These are phyloP conservation scores for Hymenoscyphus fructigenus DNA, from an alignment of 2,329 filamentous ascomycete genomes.

Conservation along the genomic window DNA sequence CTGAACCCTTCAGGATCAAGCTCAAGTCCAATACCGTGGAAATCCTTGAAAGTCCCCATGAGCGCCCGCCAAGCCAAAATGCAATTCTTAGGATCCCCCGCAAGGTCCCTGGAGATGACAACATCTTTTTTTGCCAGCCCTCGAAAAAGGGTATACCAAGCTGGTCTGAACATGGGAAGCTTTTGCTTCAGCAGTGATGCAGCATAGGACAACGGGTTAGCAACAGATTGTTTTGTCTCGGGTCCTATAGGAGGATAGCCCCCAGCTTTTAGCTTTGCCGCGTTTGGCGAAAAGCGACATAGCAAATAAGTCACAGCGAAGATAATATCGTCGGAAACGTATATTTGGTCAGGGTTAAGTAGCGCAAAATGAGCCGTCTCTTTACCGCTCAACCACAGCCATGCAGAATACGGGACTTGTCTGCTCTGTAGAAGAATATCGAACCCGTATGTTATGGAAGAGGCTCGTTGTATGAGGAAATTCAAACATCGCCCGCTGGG, in stretches of 20 bases:
- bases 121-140: constrained; percentile 38
- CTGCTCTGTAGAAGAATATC: constrained; percentile 50
- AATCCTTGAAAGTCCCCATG: constrained; percentile 25
- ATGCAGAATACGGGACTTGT: constrained; percentile 17
- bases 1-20: constrained; percentile 33
- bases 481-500: constrained; percentile 52
- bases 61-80: constrained; percentile 31
- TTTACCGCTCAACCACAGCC: constrained; percentile 21
- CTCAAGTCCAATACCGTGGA: constrained; percentile 30
- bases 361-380: not conserved
- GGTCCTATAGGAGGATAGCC: not conserved
- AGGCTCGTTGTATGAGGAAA: constrained; percentile 55
- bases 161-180: constrained; percentile 30
- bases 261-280: not conserved
- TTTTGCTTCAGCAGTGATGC: constrained; percentile 25
- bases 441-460: constrained; percentile 47
- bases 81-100: constrained; percentile 26
- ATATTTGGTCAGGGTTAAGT: constrained; percentile 23
- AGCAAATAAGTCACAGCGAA: constrained; percentile 52
- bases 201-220: constrained; percentile 16
- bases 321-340: constrained; percentile 40
- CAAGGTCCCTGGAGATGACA: constrained; percentile 21
- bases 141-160: constrained; percentile 46
- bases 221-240: not conserved
- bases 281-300: constrained; percentile 41